These are phyloP conservation scores for Tolypocladium pustulatum DNA, from an alignment of 2,329 filamentous ascomycete species.

Conservation along the genomic window DNA sequence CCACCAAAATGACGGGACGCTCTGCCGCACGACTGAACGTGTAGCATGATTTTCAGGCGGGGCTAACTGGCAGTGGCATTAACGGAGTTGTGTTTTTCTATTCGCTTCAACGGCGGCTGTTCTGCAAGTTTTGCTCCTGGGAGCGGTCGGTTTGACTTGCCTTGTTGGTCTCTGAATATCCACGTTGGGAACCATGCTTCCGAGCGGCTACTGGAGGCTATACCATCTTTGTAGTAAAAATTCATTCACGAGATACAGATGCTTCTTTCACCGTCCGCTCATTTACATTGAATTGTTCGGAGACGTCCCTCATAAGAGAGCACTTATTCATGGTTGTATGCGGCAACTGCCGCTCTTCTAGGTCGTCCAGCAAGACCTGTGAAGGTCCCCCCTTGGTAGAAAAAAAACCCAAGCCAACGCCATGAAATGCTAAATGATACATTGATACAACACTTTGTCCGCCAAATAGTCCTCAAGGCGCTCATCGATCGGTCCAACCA, in stretches of 20 bases:
- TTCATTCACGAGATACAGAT: background rate
- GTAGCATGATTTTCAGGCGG: background rate
- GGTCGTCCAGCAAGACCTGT: background rate
- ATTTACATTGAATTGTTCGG: background rate
- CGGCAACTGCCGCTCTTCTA: background rate
- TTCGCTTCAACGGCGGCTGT: background rate
- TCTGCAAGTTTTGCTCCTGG: background rate
- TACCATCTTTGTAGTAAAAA: background rate
- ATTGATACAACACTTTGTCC: conserved; percentile 12
- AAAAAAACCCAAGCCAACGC: conserved; percentile 12
- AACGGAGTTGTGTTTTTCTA: background rate
- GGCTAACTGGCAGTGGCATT: background rate
- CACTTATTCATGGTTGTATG: background rate
- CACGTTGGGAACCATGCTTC: background rate
- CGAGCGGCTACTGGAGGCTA: background rate
- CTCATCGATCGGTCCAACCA: background rate
- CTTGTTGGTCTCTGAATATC: background rate
- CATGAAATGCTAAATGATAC: conserved; percentile 13
- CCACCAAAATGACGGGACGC: background rate
- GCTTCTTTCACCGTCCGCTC: background rate
- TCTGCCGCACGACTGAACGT: conserved; percentile 2
- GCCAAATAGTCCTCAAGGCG: background rate
- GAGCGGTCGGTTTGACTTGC: background rate
- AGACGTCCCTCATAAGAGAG: too few relatives aligned
- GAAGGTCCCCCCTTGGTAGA: too few relatives aligned